These are phyloP conservation scores for Thalassia testudinum DNA, from an alignment of 116 monocot genomes.

Conservation along the genomic window DNA sequence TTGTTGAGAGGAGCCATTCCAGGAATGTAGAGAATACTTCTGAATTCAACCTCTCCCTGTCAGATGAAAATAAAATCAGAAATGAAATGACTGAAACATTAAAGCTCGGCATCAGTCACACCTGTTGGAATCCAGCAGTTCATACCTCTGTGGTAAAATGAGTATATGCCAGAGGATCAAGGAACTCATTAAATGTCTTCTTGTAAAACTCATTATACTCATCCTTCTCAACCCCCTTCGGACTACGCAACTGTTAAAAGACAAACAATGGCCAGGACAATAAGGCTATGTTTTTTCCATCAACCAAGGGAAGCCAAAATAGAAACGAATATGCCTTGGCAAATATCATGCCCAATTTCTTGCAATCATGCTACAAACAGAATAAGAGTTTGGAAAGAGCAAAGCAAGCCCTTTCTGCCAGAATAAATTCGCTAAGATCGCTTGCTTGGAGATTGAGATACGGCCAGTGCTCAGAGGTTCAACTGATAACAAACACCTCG, in stretches of 20 bases:
- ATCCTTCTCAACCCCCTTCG: slow-evolving; percentile 75
- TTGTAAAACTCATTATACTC: slow-evolving; percentile 95
- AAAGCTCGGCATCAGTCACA: neutral
- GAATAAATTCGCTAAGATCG: too few relatives aligned
- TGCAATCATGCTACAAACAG: too few relatives aligned
- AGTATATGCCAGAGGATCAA: slow-evolving; percentile 76
- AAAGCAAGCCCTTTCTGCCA: too few relatives aligned
- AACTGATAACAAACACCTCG: too few relatives aligned
- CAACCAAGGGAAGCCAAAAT: neutral
- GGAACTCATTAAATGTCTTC: slow-evolving; percentile 92
- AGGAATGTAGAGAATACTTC: slow-evolving; percentile 87
- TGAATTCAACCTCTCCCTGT: slow-evolving; percentile 97
- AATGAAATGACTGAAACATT: too few relatives aligned
- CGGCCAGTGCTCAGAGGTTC: too few relatives aligned
- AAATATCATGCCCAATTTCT: too few relatives aligned
- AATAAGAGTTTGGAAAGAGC: too few relatives aligned
- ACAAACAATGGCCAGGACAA: too few relatives aligned
- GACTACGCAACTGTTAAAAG: slow-evolving; percentile 59
- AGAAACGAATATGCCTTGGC: too few relatives aligned
- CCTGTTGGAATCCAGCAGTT: neutral
- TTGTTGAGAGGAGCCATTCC: slow-evolving; percentile 96
- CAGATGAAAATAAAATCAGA: neutral
- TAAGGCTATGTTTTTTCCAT: too few relatives aligned
- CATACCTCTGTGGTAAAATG: slow-evolving; percentile 93
- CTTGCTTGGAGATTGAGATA: too few relatives aligned